Evolutionary conservation across 2,329 filamentous ascomycete genomes (phyloP).

Genomic region (Ustilaginoidea virens): DNA sequence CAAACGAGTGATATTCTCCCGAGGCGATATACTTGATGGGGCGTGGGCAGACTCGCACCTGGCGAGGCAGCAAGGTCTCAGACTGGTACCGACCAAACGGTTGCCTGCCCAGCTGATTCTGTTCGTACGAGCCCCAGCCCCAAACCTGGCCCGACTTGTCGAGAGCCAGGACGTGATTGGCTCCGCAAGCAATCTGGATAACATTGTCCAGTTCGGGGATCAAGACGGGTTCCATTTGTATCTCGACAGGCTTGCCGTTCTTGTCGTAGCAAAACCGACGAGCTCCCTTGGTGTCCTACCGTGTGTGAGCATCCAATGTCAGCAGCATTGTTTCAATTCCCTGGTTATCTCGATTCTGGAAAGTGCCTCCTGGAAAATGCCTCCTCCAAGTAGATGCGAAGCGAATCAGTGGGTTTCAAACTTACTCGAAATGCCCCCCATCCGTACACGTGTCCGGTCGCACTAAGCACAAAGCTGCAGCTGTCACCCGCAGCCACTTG

Average conservation of each 20-base stretch:
- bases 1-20: constrained; percentile 73
- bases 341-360: background rate
- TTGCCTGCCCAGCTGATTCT: constrained; percentile 46
- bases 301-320: too few species aligned
- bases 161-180: constrained; percentile 57
- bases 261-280: constrained; percentile 39
- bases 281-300: constrained; percentile 3
- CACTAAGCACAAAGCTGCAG: constrained; percentile 60
- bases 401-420: constrained; percentile 24
- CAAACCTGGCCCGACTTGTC: constrained; percentile 48
- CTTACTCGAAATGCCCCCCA: constrained; percentile 67
- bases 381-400: background rate
- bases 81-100: constrained; percentile 48
- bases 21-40: constrained; percentile 38
- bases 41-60: constrained; percentile 40
- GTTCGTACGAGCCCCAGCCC: constrained; percentile 60
- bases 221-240: constrained; percentile 34
- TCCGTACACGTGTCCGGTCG: constrained; percentile 61
- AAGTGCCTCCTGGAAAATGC: background rate
- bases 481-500: constrained; percentile 61
- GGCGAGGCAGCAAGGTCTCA: constrained; percentile 43
- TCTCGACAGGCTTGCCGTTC: constrained; percentile 20
- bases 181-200: constrained; percentile 45
- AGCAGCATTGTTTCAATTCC: background rate
- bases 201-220: constrained; percentile 52